Evolutionary conservation across 2,329 filamentous ascomycete species (phyloP).

Genomic region (Allantophomopsis lycopodina): DNA sequence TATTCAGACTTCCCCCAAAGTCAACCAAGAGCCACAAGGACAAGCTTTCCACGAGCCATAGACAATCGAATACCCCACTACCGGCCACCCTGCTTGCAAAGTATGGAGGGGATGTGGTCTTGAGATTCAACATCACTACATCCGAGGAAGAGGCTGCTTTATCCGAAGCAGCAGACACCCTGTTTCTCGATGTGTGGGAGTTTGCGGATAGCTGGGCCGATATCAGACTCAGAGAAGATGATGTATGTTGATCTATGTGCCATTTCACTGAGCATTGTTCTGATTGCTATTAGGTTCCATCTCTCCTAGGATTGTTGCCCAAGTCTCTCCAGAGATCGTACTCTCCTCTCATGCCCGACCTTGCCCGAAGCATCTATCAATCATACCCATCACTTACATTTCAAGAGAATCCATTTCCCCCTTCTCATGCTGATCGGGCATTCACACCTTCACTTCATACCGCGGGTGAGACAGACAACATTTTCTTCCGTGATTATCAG

Average conservation of each 20-base stretch:
- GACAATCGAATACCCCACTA: constrained; percentile 16
- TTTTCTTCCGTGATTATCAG: constrained; percentile 91
- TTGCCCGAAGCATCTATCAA: constrained; percentile 64
- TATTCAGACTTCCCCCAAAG: constrained; percentile 28
- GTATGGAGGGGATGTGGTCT: constrained; percentile 73
- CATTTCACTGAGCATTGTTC: not conserved
- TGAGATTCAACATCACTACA: constrained; percentile 71
- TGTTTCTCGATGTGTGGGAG: constrained; percentile 87
- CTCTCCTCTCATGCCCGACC: constrained; percentile 63
- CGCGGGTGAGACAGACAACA: constrained; percentile 38
- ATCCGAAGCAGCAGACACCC: constrained; percentile 55
- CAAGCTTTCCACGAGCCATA: constrained; percentile 4
- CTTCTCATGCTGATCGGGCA: constrained; percentile 9
- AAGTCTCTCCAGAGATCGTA: constrained; percentile 57
- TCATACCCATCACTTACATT: constrained; percentile 41
- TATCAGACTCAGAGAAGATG: constrained; percentile 62
- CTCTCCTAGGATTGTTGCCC: constrained; percentile 68
- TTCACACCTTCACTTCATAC: constrained; percentile 17
- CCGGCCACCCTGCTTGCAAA: constrained; percentile 21
- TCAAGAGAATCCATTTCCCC: constrained; percentile 7
- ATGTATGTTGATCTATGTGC: constrained; percentile 36
- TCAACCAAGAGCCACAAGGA: constrained; percentile 10
- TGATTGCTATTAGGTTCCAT: constrained; percentile 35
- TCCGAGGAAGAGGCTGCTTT: constrained; percentile 56
- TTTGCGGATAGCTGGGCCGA: constrained; percentile 74